These are phyloP conservation scores for Saccharomyces hybrid DNA, from an alignment of 1,139 yeast genomes.

Conservation along the genomic window DNA sequence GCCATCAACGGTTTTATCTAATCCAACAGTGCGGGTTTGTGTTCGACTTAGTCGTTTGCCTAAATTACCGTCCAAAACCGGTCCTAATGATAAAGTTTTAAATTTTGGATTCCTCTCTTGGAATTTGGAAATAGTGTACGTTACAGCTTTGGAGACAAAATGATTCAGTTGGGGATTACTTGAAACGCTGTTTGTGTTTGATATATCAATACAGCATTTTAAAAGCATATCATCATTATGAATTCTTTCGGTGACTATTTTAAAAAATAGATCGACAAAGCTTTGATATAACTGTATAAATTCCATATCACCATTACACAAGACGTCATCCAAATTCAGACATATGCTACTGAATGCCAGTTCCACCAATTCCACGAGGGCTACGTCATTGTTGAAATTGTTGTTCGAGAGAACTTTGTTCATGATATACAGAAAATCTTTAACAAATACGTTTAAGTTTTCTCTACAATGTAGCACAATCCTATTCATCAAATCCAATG, in stretches of 20 bases:
- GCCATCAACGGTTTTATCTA: constrained; percentile 18
- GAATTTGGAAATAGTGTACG: constrained; percentile 20
- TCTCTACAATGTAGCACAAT: constrained; percentile 72
- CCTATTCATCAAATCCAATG: constrained; percentile 61
- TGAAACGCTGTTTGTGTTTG: constrained; percentile 26
- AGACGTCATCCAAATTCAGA: constrained; percentile 53
- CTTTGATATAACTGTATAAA: constrained; percentile 40
- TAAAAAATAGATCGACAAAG: constrained; percentile 34
- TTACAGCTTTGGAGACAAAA: constrained; percentile 22
- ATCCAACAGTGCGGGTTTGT: constrained; percentile 23
- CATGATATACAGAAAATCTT: constrained; percentile 45
- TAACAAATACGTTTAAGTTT: constrained; percentile 77
- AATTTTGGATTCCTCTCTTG: constrained; percentile 24
- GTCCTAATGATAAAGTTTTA: constrained; percentile 14
- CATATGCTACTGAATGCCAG: constrained; percentile 45
- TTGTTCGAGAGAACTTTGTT: constrained; percentile 24
- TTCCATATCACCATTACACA: constrained; percentile 63
- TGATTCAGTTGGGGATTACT: constrained; percentile 26
- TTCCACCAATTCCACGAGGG: constrained; percentile 25
- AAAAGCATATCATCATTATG: constrained; percentile 27
- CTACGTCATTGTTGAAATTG: constrained; percentile 27
- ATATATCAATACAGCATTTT: constrained; percentile 29
- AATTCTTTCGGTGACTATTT: constrained; percentile 19
- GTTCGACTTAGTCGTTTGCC: constrained; percentile 27
- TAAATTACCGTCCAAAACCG: constrained; percentile 5